phyloP scores from a whole-genome alignment of 352 stramenopile species.

The Phytopythium delawarense region DNA sequence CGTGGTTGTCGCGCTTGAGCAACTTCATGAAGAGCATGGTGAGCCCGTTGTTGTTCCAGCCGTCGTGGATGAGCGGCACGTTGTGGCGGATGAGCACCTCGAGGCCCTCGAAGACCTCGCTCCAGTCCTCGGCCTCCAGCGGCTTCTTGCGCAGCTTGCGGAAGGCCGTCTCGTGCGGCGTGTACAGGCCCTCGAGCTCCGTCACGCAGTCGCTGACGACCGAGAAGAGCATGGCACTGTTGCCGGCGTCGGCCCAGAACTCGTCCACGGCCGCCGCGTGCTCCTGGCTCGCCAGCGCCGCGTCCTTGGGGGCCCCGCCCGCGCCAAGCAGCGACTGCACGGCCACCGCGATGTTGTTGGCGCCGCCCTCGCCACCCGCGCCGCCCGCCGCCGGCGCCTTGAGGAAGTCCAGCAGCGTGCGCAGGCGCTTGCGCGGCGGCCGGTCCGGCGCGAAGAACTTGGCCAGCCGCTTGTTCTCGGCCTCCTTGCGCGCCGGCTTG shows the following conservation, averaged over 20 bases:
- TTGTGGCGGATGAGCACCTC: constrained; percentile 82
- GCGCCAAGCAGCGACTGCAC: constrained; percentile 55
- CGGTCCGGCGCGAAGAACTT: constrained; percentile 86
- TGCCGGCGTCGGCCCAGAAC: constrained; percentile 74
- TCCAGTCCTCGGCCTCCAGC: constrained; percentile 86
- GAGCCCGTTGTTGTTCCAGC: constrained; percentile 81
- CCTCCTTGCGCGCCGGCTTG: constrained; percentile 35
- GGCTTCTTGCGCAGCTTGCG: constrained; percentile 77
- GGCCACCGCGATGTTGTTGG: constrained; percentile 63
- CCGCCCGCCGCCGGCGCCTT: constrained; percentile 41
- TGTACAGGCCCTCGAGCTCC: constrained; percentile 81
- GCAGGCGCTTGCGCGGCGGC: constrained; percentile 77
- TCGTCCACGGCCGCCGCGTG: constrained; percentile 49
- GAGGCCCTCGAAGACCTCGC: constrained; percentile 83
- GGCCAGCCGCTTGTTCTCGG: constrained; percentile 59
- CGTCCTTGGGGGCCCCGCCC: constrained; percentile 43
- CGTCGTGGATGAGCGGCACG: constrained; percentile 54
- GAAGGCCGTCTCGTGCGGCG: constrained; percentile 78
- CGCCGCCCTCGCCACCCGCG: constrained; percentile 18
- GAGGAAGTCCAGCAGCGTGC: constrained; percentile 81
- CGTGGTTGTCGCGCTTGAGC: constrained; percentile 81
- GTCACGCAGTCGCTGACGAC: constrained; percentile 80
- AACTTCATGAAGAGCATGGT: constrained; percentile 83
- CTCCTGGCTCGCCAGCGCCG: constrained; percentile 23
- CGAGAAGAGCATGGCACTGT: constrained; percentile 66